Conservation (phyloP, 371 early-diverging fungal genomes). For the Mucor plumbeus region DNA sequence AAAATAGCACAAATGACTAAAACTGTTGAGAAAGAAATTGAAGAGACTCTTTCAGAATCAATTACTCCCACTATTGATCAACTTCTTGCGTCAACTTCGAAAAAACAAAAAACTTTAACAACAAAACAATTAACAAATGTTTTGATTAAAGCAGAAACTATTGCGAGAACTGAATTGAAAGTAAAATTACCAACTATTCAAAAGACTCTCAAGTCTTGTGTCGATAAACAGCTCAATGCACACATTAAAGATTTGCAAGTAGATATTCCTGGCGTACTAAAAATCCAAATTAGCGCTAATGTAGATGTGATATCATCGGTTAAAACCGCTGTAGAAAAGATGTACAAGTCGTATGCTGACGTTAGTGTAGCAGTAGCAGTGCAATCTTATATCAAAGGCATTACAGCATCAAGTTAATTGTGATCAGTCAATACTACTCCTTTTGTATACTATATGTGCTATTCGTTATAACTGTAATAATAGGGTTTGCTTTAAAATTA, state of each 20-base stretch:
- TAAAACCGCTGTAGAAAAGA: constrained; percentile 13
- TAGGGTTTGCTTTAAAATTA: no score
- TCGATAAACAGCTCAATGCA: constrained; percentile 16
- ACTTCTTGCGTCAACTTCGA: neutral
- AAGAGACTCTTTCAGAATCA: constrained; percentile 10
- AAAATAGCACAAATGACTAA: constrained; percentile 17
- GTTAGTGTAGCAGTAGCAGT: constrained; percentile 14
- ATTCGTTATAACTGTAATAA: neutral
- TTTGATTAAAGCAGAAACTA: constrained; percentile 23
- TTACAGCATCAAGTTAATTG: neutral
- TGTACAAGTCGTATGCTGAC: constrained; percentile 19
- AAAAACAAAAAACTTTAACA: constrained; percentile 15
- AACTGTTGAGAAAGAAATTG: constrained; percentile 6
- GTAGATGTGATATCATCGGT: constrained; percentile 21
- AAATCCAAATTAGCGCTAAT: constrained; percentile 20
- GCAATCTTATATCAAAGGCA: constrained; percentile 11
- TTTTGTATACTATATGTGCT: neutral
- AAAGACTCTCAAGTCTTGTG: constrained; percentile 12
- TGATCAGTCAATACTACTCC: neutral
- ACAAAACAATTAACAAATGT: constrained; percentile 19
- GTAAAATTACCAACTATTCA: constrained; percentile 27
- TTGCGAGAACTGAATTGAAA: constrained; percentile 25
- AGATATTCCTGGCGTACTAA: constrained; percentile 20
- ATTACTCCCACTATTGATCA: constrained; percentile 5
- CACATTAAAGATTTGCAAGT: constrained; percentile 12